Conservation (phyloP, 192 early-diverging fungal species). For the Linnemannia exigua region DNA sequence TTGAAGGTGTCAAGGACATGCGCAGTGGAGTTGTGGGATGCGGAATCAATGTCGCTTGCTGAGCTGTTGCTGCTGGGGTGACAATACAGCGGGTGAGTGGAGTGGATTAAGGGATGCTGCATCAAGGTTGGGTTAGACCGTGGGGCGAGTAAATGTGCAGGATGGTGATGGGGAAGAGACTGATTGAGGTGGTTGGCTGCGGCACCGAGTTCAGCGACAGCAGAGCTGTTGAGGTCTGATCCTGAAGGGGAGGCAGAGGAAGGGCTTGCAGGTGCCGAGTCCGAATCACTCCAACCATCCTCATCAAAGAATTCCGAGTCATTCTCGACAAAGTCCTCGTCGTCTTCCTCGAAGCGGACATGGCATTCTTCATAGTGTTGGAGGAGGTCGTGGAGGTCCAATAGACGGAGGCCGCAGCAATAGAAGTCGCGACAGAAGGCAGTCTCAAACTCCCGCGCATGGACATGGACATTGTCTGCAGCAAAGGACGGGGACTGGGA, state of each 20-base stretch:
- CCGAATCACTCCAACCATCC: constrained; percentile 41
- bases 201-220: background rate
- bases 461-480: constrained; percentile 1
- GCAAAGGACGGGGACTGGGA: background rate
- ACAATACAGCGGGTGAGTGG: constrained; percentile 25
- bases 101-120: constrained; percentile 21
- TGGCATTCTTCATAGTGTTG: constrained; percentile 98
- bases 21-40: background rate
- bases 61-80: constrained; percentile 25
- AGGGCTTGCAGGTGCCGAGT: constrained; percentile 34
- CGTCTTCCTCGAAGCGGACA: constrained; percentile 89
- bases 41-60: background rate
- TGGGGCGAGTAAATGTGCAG: constrained; percentile 1
- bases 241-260: constrained; percentile 8
- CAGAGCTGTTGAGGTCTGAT: background rate
- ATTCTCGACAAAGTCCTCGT: constrained; percentile 40
- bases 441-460: constrained; percentile 83
- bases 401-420: constrained; percentile 91
- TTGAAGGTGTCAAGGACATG: constrained; percentile 13
- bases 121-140: background rate
- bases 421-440: constrained; percentile 95
- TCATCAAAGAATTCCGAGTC: constrained; percentile 20
- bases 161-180: background rate
- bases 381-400: constrained; percentile 92
- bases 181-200: constrained; percentile 1